phyloP scores from a whole-genome alignment of 805 yeast species.

The Yamadazyma akitaensis region DNA sequence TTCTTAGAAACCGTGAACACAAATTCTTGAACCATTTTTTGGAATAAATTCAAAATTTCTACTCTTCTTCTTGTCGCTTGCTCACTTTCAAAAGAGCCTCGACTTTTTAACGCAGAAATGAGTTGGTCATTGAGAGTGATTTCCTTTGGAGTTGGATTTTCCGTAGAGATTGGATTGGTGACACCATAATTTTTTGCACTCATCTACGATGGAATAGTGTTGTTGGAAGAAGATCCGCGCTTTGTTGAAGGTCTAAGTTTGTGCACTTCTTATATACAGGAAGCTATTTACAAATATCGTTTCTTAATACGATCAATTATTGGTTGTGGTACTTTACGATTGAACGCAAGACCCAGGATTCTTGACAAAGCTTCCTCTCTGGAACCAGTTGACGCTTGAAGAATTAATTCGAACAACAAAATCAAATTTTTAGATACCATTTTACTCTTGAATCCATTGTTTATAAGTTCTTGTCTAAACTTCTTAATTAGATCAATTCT shows the following conservation, averaged over 20 bases:
- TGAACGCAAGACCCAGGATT: neutral
- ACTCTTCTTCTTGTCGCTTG: constrained; percentile 78
- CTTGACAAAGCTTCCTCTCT: neutral
- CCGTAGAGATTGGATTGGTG: constrained; percentile 81
- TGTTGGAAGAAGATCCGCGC: neutral
- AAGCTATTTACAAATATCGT: neutral
- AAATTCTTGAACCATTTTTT: constrained; percentile 72
- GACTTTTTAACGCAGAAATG: constrained; percentile 72
- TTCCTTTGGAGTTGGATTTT: constrained; percentile 81
- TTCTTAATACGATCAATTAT: constrained; percentile 11
- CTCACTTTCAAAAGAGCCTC: constrained; percentile 88
- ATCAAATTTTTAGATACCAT: neutral
- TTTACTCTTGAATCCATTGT: constrained; percentile 17
- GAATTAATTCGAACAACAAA: neutral
- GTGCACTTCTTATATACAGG: neutral
- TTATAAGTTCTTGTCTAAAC: constrained; percentile 7
- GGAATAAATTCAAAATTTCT: constrained; percentile 67
- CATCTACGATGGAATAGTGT: constrained; percentile 5
- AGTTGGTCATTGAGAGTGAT: constrained; percentile 69
- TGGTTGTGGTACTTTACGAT: constrained; percentile 5
- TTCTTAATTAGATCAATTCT: constrained; percentile 14
- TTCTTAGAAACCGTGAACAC: constrained; percentile 76
- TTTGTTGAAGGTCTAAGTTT: neutral
- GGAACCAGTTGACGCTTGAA: neutral
- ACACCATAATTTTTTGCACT: constrained; percentile 50